phyloP scores from a whole-genome alignment of 2,329 filamentous ascomycete species.

The Trematosphaeria pertusa region DNA sequence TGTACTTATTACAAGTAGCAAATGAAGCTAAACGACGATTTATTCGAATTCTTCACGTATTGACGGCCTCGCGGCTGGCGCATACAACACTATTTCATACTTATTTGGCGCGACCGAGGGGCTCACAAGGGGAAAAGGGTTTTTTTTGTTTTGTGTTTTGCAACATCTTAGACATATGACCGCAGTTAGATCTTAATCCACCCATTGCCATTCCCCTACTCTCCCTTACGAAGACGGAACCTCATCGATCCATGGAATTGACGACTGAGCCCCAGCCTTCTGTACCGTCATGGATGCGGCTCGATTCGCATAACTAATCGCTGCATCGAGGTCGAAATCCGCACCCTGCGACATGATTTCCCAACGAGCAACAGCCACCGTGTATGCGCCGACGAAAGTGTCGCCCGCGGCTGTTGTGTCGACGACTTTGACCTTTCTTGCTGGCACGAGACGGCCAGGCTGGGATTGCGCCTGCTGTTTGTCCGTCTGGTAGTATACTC shows the following conservation, averaged over 20 bases:
- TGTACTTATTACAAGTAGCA: too few relatives aligned
- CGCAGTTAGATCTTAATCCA: too few relatives aligned
- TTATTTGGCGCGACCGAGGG: too few relatives aligned
- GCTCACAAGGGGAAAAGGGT: too few relatives aligned
- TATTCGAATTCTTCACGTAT: too few relatives aligned
- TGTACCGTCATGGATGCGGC: constrained; percentile 72
- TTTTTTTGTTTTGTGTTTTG: too few relatives aligned
- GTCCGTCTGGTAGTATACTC: constrained; percentile 53
- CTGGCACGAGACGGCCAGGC: constrained; percentile 60
- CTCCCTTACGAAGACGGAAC: constrained; percentile 34
- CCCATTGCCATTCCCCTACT: too few relatives aligned
- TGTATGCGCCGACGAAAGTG: constrained; percentile 90
- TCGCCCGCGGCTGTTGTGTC: constrained; percentile 96
- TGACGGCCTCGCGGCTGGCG: too few relatives aligned
- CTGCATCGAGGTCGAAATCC: constrained; percentile 60
- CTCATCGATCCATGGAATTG: constrained; percentile 71
- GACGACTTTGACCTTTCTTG: constrained; percentile 77
- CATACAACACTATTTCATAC: too few relatives aligned
- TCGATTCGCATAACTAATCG: constrained; percentile 66
- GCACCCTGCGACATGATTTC: constrained; percentile 52
- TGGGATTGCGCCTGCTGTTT: constrained; percentile 52
- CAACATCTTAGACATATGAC: too few relatives aligned
- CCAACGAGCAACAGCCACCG: constrained; percentile 69
- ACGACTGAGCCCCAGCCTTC: constrained; percentile 68
- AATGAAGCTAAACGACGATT: too few relatives aligned